Evolutionary conservation across 306 rosid species (phyloP).

Genomic region (Malus sieversii): DNA sequence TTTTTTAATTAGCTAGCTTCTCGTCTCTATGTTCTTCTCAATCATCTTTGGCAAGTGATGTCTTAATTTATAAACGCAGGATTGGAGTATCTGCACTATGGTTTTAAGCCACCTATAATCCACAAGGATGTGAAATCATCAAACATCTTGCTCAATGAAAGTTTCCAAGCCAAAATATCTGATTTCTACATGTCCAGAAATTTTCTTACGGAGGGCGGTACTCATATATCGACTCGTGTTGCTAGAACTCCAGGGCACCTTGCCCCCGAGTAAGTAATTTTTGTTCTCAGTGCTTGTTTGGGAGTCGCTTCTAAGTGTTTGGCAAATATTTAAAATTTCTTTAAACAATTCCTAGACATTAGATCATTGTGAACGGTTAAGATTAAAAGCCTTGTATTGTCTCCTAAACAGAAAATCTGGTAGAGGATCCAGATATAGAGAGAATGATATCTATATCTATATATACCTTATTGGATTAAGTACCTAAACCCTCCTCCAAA

Average conservation of each 20-base stretch:
- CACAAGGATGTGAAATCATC: constrained; percentile 52
- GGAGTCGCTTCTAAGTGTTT: too few species aligned
- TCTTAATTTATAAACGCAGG: not conserved
- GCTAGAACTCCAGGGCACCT: constrained; percentile 39
- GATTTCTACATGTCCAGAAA: constrained; percentile 43
- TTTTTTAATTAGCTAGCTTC: not conserved
- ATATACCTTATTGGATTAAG: too few species aligned
- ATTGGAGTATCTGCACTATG: constrained; percentile 16
- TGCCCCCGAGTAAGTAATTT: constrained; percentile 13
- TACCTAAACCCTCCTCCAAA: too few species aligned
- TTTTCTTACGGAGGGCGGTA: constrained; percentile 18
- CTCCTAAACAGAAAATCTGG: too few species aligned
- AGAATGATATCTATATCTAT: too few species aligned
- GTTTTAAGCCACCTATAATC: constrained; percentile 19
- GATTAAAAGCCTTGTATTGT: too few species aligned
- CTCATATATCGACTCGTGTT: constrained; percentile 29
- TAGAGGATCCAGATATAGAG: too few species aligned
- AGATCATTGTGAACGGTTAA: too few species aligned
- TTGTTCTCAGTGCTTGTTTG: too few species aligned
- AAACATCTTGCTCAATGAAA: constrained; percentile 39
- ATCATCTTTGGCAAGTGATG: not conserved
- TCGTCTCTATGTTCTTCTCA: not conserved
- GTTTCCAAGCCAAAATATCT: constrained; percentile 36
- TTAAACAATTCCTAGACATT: too few species aligned
- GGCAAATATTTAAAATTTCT: too few species aligned